Evolutionary conservation across 108 stramenopile genomes (phyloP).

Genomic region (Stephanodiscus minutulus): DNA sequence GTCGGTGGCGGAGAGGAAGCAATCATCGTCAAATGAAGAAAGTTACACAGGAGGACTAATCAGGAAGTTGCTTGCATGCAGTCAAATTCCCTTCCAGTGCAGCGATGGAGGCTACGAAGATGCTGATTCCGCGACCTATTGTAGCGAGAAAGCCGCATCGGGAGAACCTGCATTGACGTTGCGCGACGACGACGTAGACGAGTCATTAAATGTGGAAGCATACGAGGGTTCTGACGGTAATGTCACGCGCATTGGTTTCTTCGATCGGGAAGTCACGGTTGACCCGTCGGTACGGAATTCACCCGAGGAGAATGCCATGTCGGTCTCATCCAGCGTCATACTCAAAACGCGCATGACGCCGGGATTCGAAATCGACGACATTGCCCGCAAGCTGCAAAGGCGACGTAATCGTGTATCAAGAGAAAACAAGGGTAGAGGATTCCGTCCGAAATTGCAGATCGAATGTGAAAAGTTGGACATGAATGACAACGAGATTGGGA

Average conservation of each 20-base stretch:
- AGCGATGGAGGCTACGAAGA: not conserved
- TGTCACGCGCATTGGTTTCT: not conserved
- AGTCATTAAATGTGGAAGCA: constrained; percentile 4
- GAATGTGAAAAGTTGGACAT: too few species aligned
- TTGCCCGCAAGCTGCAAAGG: not conserved
- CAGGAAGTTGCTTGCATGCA: not conserved
- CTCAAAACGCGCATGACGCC: not conserved
- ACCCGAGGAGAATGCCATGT: not conserved
- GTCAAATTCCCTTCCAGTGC: not conserved
- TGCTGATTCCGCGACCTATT: not conserved
- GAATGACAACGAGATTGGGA: not conserved
- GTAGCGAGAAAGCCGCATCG: not conserved
- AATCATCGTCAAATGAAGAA: not conserved
- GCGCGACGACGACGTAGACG: not conserved
- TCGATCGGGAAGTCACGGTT: not conserved
- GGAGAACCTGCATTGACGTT: not conserved
- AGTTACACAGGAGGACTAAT: not conserved
- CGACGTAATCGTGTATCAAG: not conserved
- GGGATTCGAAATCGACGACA: not conserved
- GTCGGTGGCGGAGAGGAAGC: not conserved
- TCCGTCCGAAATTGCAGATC: not conserved
- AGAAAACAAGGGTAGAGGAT: too few species aligned
- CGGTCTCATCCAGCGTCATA: constrained; percentile 6
- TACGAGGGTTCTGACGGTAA: not conserved
- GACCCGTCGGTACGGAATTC: not conserved